Percentiles rank a stretch among this genome's conserved stretches.
These are phyloP conservation scores for Tolypocladium album DNA, from an alignment of 2,329 filamentous ascomycete species.

Conservation along the genomic window DNA sequence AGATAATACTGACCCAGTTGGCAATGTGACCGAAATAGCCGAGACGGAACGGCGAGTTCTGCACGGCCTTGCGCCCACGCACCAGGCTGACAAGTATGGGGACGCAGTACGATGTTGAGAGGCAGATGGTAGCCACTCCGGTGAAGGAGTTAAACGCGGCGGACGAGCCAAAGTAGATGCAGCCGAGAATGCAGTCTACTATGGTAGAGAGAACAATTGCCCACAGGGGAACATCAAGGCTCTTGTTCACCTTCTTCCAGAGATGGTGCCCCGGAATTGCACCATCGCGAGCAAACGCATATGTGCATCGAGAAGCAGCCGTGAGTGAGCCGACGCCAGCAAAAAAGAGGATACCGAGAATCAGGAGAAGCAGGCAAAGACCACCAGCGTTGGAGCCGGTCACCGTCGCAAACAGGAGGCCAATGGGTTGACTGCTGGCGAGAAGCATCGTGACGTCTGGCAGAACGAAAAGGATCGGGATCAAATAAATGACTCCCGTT, in stretches of 20 bases:
- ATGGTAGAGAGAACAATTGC: slow-evolving; percentile 57
- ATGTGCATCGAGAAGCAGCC: slow-evolving; percentile 63
- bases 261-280: slow-evolving; percentile 59
- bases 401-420: slow-evolving; percentile 62
- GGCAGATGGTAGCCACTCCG: slow-evolving; percentile 68
- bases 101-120: slow-evolving; percentile 64
- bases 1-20: slow-evolving; percentile 55
- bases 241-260: slow-evolving; percentile 55
- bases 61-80: slow-evolving; percentile 54
- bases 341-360: slow-evolving; percentile 68
- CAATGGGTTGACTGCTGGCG: slow-evolving; percentile 65
- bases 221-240: slow-evolving; percentile 59
- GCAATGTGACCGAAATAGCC: slow-evolving; percentile 58
- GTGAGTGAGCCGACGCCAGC: slow-evolving; percentile 69
- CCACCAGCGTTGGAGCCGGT: slow-evolving; percentile 64
- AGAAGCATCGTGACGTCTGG: slow-evolving; percentile 56
- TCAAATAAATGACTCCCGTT: slow-evolving; percentile 53
- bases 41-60: slow-evolving; percentile 55
- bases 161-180: slow-evolving; percentile 70
- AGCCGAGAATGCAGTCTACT: slow-evolving; percentile 60
- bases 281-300: slow-evolving; percentile 65
- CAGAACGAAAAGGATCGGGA: slow-evolving; percentile 67
- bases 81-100: slow-evolving; percentile 64
- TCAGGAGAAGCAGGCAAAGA: slow-evolving; percentile 64
- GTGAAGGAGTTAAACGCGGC: slow-evolving; percentile 75